phyloP scores from a whole-genome alignment of 202 grass and related monocot genomes.

The Hordeum pubiflorum region DNA sequence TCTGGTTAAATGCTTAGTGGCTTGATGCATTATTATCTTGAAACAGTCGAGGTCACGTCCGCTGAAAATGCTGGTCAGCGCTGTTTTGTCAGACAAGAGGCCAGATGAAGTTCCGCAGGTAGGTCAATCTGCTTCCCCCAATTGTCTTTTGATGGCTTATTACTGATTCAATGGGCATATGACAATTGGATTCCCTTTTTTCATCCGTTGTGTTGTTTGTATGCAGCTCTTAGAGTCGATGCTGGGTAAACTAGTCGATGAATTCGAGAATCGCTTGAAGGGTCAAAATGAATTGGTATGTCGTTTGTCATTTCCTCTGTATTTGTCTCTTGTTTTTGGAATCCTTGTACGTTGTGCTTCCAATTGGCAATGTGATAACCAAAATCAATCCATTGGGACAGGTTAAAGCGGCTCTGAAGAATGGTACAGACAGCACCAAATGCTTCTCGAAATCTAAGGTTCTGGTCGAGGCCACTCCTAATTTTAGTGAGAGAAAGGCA shows the following conservation, averaged over 20 bases:
- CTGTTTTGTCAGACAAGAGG: constrained; percentile 76
- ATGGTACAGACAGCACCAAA: constrained; percentile 51
- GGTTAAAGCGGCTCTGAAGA: constrained; percentile 69
- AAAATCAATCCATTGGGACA: constrained; percentile 34
- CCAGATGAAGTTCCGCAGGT: constrained; percentile 97
- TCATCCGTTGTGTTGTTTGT: constrained; percentile 12
- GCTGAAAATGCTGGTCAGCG: constrained; percentile 78
- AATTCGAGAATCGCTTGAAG: constrained; percentile 65
- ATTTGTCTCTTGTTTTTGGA: background rate
- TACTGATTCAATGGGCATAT: constrained; percentile 9
- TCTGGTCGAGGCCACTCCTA: constrained; percentile 41
- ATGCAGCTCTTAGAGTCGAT: constrained; percentile 88
- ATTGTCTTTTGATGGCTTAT: constrained; percentile 11
- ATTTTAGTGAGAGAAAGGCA: constrained; percentile 66
- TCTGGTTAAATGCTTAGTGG: constrained; percentile 14
- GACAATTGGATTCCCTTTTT: background rate
- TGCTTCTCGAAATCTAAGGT: constrained; percentile 89
- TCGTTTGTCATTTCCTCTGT: constrained; percentile 11
- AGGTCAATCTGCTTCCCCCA: constrained; percentile 19
- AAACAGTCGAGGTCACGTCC: constrained; percentile 66
- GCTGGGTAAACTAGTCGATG: constrained; percentile 79
- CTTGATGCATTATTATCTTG: constrained; percentile 5
- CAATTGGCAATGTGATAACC: constrained; percentile 17
- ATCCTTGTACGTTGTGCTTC: background rate
- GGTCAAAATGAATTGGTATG: constrained; percentile 74